Evolutionary conservation across 345 rosid species (phyloP).

Genomic region (Eutrema yunnanense): DNA sequence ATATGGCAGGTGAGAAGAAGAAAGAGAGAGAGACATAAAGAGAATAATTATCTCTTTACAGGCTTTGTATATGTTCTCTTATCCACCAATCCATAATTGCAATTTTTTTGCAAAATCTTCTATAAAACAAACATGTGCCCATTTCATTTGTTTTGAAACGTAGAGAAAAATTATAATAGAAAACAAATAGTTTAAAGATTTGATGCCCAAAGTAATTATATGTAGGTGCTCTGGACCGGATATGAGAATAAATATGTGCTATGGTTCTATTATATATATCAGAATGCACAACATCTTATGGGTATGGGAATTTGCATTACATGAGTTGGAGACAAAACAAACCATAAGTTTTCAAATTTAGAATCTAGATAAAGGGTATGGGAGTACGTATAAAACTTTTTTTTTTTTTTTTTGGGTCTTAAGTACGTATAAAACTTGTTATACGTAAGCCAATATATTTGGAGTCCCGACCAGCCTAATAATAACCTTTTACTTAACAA

Average conservation of each 20-base stretch:
- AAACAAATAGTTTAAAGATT: not conserved
- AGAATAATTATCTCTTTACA: constrained; percentile 24
- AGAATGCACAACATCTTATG: not conserved
- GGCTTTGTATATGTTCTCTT: constrained; percentile 15
- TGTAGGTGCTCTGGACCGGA: not conserved
- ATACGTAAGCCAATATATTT: not conserved
- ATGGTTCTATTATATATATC: not conserved
- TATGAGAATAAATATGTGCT: not conserved
- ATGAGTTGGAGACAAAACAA: not conserved
- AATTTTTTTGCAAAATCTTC: not conserved
- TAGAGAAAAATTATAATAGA: not conserved
- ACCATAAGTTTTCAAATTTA: not conserved
- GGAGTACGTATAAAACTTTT: not conserved
- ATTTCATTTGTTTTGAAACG: not conserved
- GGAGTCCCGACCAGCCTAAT: constrained; percentile 2
- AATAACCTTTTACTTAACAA: constrained; percentile 18
- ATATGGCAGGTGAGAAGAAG: constrained; percentile 30
- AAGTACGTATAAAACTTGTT: not conserved
- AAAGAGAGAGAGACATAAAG: constrained; percentile 19
- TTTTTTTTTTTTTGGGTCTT: no score
- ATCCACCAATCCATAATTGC: constrained; percentile 25
- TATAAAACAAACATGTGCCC: not conserved
- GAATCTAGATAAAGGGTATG: not conserved
- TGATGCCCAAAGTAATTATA: not conserved
- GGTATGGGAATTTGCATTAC: not conserved